phyloP scores from a whole-genome alignment of 1,284 basidiomycete genomes.

The Trichosporon sp. region DNA sequence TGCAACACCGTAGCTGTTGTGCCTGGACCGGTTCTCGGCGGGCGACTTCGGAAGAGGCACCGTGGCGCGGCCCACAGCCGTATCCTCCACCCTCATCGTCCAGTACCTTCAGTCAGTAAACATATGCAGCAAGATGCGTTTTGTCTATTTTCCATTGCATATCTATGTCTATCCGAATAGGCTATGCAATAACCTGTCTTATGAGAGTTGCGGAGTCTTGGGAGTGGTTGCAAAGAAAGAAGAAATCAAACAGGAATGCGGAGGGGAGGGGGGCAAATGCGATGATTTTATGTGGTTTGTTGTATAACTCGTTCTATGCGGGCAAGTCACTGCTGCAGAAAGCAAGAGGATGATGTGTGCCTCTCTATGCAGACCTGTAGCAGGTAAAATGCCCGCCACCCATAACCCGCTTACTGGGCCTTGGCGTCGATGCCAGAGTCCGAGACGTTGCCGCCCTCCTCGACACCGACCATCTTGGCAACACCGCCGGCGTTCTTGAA shows the following conservation, averaged over 20 bases:
- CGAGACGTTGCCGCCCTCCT: constrained; percentile 58
- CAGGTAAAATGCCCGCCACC: background rate
- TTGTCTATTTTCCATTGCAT: constrained; percentile 2
- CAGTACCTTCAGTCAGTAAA: background rate
- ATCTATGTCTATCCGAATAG: background rate
- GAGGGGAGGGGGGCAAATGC: no score
- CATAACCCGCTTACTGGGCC: constrained; percentile 27
- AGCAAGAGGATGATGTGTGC: background rate
- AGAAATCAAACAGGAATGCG: background rate
- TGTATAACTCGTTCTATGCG: background rate
- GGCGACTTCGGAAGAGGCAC: no score
- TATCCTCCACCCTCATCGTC: background rate
- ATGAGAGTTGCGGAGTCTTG: constrained; percentile 1
- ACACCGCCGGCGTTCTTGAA: constrained; percentile 82
- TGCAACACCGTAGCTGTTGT: no score
- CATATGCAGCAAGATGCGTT: background rate
- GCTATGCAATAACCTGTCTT: constrained; percentile 4
- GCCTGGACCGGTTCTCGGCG: no score
- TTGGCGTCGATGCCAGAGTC: constrained; percentile 76
- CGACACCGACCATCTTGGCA: constrained; percentile 62
- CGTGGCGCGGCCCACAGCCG: background rate
- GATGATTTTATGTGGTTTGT: background rate
- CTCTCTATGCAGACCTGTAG: background rate
- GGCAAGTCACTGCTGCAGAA: background rate
- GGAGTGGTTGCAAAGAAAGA: constrained; percentile 1